Percentiles rank a stretch among this genome's conserved stretches.
These are phyloP conservation scores for Glycine tomentella DNA, from an alignment of 306 rosid genomes.

Conservation along the genomic window DNA sequence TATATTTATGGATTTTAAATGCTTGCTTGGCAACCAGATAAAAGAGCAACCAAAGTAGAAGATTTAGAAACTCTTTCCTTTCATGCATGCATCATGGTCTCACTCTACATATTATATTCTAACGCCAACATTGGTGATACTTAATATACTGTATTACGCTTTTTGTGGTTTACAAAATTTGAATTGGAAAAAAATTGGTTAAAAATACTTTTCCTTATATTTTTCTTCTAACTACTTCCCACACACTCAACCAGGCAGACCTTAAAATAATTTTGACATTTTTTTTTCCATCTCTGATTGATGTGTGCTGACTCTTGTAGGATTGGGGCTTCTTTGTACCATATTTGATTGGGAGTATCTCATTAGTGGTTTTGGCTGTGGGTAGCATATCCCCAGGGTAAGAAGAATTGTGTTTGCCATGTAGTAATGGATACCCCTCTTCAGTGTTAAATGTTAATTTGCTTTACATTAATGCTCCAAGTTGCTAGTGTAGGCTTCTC, in stretches of 20 bases:
- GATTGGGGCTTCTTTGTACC: conserved; percentile 98
- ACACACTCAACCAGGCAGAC: neutral
- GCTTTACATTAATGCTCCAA: conserved; percentile 37
- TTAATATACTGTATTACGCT: conserved; percentile 6
- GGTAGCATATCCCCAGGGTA: conserved; percentile 98
- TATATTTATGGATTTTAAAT: neutral
- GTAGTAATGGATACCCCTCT: conserved; percentile 7
- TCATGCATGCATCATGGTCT: neutral
- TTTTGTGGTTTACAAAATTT: neutral
- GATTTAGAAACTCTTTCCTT: conserved; percentile 24
- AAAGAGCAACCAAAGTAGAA: conserved; percentile 17
- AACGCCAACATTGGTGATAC: neutral
- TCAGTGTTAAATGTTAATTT: conserved; percentile 40
- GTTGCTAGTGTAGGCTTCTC: conserved; percentile 75
- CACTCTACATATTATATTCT: conserved; percentile 6
- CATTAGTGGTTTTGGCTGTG: conserved; percentile 83
- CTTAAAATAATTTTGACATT: neutral
- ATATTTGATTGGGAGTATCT: conserved; percentile 89
- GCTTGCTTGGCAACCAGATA: neutral
- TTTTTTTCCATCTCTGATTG: conserved; percentile 46
- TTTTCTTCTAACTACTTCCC: conserved; percentile 23
- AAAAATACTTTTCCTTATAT: neutral
- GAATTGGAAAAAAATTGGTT: conserved; percentile 4
- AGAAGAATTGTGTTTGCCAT: conserved; percentile 47
- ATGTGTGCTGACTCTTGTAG: conserved; percentile 64